A percentile compares a stretch with the other conserved stretches of the same genome.
Evolutionary conservation across 129 eudicot genomes (phyloP).

Genomic region (Saussurea involucrata): DNA sequence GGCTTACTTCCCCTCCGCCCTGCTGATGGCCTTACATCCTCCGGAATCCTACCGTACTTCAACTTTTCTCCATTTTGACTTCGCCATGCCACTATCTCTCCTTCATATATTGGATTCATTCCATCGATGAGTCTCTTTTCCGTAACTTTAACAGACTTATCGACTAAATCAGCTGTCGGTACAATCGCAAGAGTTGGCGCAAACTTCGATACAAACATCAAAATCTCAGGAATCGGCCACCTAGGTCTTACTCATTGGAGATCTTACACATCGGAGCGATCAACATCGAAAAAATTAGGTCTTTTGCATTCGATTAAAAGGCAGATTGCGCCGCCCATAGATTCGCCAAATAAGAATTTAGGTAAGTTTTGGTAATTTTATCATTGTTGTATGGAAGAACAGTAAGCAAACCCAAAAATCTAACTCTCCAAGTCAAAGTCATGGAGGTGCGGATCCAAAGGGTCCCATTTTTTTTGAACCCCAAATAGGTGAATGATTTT

Average conservation of each 20-base stretch:
- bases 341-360: conserved; percentile 68
- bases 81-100: conserved; percentile 99
- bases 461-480: background rate
- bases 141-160: conserved; percentile 67
- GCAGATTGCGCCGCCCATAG: conserved; percentile 97
- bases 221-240: conserved; percentile 82
- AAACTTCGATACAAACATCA: conserved; percentile 53
- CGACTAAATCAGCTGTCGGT: conserved; percentile 73
- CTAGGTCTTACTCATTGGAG: no score
- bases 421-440: background rate
- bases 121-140: conserved; percentile 50
- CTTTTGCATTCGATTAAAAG: conserved; percentile 45
- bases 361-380: conserved; percentile 22
- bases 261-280: no score
- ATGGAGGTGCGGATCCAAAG: background rate
- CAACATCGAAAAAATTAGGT: no score
- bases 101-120: conserved; percentile 85
- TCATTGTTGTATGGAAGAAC: background rate
- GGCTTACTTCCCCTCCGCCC: no score
- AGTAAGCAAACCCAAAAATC: background rate
- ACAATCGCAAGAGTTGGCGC: conserved; percentile 79
- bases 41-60: conserved; percentile 92
- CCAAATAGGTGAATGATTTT: no score
- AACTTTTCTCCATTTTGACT: no score
- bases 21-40: conserved; percentile 82